Base-by-base conservation (phyloP, 306 rosid genomes). In the Lithocarpus polystachyus region DNA sequence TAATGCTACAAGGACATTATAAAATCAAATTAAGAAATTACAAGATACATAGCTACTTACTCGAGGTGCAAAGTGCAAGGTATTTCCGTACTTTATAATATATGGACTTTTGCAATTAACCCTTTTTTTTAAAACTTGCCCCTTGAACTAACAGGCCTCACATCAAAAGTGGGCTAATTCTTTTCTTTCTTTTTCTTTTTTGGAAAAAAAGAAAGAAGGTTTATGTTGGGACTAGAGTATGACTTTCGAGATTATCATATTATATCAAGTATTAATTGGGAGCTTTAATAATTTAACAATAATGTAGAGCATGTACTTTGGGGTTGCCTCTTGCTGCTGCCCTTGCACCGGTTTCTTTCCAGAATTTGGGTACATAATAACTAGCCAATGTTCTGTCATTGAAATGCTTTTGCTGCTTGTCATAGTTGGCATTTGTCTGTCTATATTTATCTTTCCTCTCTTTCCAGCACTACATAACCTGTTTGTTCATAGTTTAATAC, bases 401-500 rank as follows among this genome's bases (percentile, higher is more conserved):
- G 26, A 62, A 67, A 70, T 70, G 80, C 81, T 81, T 85, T 83
- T 60, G 86, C 76, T 79, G 80, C 79, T 81, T 77, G 59, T 82
- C 19, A 23, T 82, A 77, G 92, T 91, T 89, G 92, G 88, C 97
- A 85, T 85, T 83, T 76, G 75, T 88, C 86, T 84, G 73, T 82
- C 82, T 83, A 78, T 79, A 37, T 79, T 82, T 72, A 82, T 83
- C 77, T 77, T 84, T 86, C 80, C 83, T 86, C 83, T 86, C 93
- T 90, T 90, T 92, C 93, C 97, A 92, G 91, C 95, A 56, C 80
- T 83, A 77, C 87, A 82, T 83, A 61, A 91, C 82, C 88, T 89
- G 87, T 86, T 81, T 40, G 68, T 86, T 73, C 87, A 70, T 77
- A 13, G 40, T 86, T 80, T 60, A 57, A 82, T 75, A 82, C 22